Conservation (phyloP, 2,329 filamentous ascomycete species). For the Juglanconis sp. region DNA sequence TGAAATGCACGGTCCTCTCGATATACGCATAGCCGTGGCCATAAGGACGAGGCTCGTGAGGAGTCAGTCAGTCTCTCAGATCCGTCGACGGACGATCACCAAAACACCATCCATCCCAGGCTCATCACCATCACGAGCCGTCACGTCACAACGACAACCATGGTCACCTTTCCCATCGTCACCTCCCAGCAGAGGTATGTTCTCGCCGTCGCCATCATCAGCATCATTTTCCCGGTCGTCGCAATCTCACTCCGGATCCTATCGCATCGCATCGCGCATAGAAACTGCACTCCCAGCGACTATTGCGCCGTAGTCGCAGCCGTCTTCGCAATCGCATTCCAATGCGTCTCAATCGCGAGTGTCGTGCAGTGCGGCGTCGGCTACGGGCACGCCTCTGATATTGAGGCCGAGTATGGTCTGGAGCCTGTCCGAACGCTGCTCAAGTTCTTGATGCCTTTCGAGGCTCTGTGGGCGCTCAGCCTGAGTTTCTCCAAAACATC, state of each 20-base stretch:
- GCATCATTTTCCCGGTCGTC: not conserved
- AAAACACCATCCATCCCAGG: too few species aligned
- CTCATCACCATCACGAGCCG: too few species aligned
- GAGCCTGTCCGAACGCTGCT: not conserved
- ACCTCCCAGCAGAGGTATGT: slow-evolving; percentile 1
- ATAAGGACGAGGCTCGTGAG: too few species aligned
- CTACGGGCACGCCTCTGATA: not conserved
- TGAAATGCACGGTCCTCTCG: too few species aligned
- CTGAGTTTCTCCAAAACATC: slow-evolving; percentile 29
- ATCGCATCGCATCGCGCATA: slow-evolving; percentile 5
- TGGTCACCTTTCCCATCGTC: slow-evolving; percentile 7
- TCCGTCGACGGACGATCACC: not conserved
- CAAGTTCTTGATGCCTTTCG: not conserved
- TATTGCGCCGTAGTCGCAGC: slow-evolving; percentile 2
- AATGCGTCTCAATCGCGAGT: not conserved
- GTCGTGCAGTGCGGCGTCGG: not conserved
- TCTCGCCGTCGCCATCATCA: slow-evolving; percentile 1
- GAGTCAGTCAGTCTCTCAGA: not conserved
- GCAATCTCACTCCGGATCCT: slow-evolving; percentile 2
- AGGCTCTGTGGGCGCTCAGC: slow-evolving; percentile 29
- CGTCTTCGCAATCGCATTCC: not conserved
- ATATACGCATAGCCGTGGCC: too few species aligned
- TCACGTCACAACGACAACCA: not conserved
- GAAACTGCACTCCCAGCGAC: slow-evolving; percentile 1
- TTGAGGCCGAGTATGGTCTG: not conserved